A percentile compares a stretch with the other conserved stretches of the same genome.
Conservation (phyloP, 768 basidiomycete species). For the Boletus patriciae region DNA sequence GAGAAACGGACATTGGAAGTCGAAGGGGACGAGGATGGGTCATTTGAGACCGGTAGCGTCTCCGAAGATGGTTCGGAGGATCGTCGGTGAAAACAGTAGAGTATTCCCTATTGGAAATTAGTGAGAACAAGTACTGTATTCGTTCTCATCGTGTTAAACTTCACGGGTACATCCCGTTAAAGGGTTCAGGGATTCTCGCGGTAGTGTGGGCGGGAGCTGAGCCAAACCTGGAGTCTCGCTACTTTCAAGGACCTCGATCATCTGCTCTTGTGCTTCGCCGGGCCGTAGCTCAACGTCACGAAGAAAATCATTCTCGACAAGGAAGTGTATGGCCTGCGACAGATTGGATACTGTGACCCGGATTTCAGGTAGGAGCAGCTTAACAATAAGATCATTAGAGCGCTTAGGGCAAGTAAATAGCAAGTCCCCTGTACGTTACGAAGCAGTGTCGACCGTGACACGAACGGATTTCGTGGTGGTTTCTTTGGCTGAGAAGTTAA, state of each 20-base stretch:
- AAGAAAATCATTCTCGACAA: slow-evolving; percentile 89
- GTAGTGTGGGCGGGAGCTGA: not conserved
- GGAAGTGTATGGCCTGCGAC: slow-evolving; percentile 87
- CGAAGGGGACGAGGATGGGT: slow-evolving; percentile 50
- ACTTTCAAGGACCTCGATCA: slow-evolving; percentile 58
- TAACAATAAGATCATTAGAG: slow-evolving; percentile 14
- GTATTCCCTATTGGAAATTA: not conserved
- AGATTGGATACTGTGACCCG: slow-evolving; percentile 86
- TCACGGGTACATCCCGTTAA: not conserved
- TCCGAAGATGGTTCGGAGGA: slow-evolving; percentile 34
- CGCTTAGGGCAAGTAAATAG: not conserved
- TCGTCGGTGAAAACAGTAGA: slow-evolving; percentile 6
- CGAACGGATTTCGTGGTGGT: slow-evolving; percentile 63
- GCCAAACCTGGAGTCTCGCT: slow-evolving; percentile 7
- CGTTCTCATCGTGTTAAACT: not conserved
- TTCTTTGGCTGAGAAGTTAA: slow-evolving; percentile 45
- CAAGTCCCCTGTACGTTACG: slow-evolving; percentile 59
- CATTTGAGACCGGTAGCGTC: slow-evolving; percentile 31
- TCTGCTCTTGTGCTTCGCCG: slow-evolving; percentile 66
- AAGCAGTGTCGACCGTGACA: slow-evolving; percentile 65
- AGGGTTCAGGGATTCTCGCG: not conserved
- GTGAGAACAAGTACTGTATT: not conserved
- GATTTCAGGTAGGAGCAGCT: slow-evolving; percentile 86
- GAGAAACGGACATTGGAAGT: slow-evolving; percentile 68
- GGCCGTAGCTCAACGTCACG: slow-evolving; percentile 74